These are phyloP conservation scores for Stagonosporopsis vannaccii DNA, from an alignment of 2,329 filamentous ascomycete species.

Conservation along the genomic window DNA sequence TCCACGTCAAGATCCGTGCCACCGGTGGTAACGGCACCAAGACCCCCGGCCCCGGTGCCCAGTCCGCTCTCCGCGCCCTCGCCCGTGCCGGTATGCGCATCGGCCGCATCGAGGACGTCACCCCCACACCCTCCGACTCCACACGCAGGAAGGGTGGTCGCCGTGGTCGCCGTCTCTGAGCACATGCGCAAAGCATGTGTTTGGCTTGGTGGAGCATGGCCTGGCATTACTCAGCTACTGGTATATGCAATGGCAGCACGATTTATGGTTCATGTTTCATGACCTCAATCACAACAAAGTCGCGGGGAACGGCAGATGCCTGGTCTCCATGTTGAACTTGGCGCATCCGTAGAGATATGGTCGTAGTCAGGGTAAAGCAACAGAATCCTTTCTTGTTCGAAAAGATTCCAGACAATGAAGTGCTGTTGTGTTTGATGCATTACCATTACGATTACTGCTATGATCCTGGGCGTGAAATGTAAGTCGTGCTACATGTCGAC, in stretches of 20 bases:
- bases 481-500: constrained; percentile 47
- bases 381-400: constrained; percentile 49
- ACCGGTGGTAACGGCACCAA: constrained; percentile 99
- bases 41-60: constrained; percentile 98
- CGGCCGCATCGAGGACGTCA: constrained; percentile 99
- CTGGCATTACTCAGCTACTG: constrained; percentile 35
- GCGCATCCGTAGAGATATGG: constrained; percentile 34
- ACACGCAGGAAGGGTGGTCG: constrained; percentile 99
- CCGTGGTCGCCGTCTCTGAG: constrained; percentile 99
- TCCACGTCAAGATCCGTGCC: constrained; percentile 99
- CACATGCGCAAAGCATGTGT: constrained; percentile 53
- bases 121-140: constrained; percentile 97
- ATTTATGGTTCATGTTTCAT: constrained; percentile 43
- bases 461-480: constrained; percentile 27
- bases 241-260: constrained; percentile 34
- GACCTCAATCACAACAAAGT: constrained; percentile 47
- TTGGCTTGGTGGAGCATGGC: constrained; percentile 46
- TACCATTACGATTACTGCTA: constrained; percentile 29
- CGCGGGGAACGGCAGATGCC: constrained; percentile 50
- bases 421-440: constrained; percentile 42
- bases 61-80: constrained; percentile 97
- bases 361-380: constrained; percentile 46
- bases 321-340: constrained; percentile 52
- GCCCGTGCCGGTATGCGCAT: constrained; percentile 99
- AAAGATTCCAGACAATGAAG: constrained; percentile 43